phyloP scores from a whole-genome alignment of 2,329 filamentous ascomycete genomes.

The Sordariomycetes sp. region DNA sequence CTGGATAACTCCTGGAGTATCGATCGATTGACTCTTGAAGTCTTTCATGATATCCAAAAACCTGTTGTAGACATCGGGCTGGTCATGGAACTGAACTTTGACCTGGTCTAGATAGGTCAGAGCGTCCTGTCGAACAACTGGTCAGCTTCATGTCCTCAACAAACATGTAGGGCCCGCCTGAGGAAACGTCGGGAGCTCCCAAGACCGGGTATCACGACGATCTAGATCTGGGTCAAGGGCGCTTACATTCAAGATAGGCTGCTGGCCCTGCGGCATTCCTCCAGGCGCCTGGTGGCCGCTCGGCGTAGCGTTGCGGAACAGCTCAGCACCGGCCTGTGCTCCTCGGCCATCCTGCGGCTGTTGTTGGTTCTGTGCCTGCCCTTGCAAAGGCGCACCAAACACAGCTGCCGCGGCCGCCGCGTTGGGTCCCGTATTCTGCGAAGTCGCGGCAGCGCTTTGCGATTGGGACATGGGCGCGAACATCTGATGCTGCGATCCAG shows the following conservation, averaged over 20 bases:
- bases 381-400: slow-evolving; percentile 61
- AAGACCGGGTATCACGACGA: neutral
- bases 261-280: slow-evolving; percentile 30
- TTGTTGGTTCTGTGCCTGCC: slow-evolving; percentile 38
- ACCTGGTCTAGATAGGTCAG: slow-evolving; percentile 96
- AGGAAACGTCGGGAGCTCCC: neutral
- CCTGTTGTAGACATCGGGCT: slow-evolving; percentile 93
- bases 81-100: slow-evolving; percentile 94
- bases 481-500: slow-evolving; percentile 42
- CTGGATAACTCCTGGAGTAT: slow-evolving; percentile 95
- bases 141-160: neutral
- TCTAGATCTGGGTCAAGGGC: neutral
- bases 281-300: slow-evolving; percentile 27
- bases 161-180: neutral
- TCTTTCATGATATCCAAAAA: slow-evolving; percentile 99
- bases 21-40: slow-evolving; percentile 98
- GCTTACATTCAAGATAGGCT: slow-evolving; percentile 43
- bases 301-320: slow-evolving; percentile 37
- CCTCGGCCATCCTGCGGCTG: slow-evolving; percentile 51
- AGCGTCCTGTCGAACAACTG: slow-evolving; percentile 43
- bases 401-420: slow-evolving; percentile 51
- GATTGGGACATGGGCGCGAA: slow-evolving; percentile 46
- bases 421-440: slow-evolving; percentile 24
- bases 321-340: slow-evolving; percentile 26
- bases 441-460: slow-evolving; percentile 28